Base-by-base conservation (phyloP, 805 yeast genomes). In the Yarrowia hollandica region DNA sequence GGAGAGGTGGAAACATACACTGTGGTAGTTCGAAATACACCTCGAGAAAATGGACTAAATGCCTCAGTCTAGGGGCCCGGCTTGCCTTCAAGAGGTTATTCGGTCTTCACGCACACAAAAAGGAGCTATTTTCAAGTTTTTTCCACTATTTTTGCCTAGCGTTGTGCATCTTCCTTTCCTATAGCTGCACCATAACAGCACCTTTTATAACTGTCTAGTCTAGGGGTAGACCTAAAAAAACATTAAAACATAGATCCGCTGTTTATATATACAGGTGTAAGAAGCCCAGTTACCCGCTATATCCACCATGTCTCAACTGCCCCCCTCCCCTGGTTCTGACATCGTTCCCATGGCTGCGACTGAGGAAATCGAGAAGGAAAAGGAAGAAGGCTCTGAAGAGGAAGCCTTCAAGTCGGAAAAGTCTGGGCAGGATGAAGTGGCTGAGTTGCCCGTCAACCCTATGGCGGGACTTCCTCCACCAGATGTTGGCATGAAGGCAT, bases 401-500 rank as follows among this genome's bases (percentile, higher is more conserved):
- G 52, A 44, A 1, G 48, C 23, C 16, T 41, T 26, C 33, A 25
- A 26, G 33, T 26, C 48, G 33, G 48, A 39, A 23, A 41, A 41
- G 33, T 41, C 48, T 6, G 46, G 12, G 46, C 31, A 21, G 15
- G 46, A 41, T 6, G 46, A 41, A 31, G 14, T 25, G 3, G 25
- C 31, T 23, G 48, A 92, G 88, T 61, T 96, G 79, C 21, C 86
- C 81, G 66, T 89, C 89, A 26, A 88, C 73, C 35, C 96, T 96
- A 70, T 84, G 90, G 35, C 52, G 8, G 35, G 25, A 3, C 26
- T 44, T 9, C 56, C 56, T 22, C 56, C 56, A 7, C 56, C 56
- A 33, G 56, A 48, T 22, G 23, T 15, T 18, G 56, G 56, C n/a
- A 16, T 33, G 6, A 35, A 35, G 33, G 58, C 58, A 16, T 52